phyloP scores from a whole-genome alignment of 2,329 filamentous ascomycete genomes.

The Knoxdaviesia capensis region DNA sequence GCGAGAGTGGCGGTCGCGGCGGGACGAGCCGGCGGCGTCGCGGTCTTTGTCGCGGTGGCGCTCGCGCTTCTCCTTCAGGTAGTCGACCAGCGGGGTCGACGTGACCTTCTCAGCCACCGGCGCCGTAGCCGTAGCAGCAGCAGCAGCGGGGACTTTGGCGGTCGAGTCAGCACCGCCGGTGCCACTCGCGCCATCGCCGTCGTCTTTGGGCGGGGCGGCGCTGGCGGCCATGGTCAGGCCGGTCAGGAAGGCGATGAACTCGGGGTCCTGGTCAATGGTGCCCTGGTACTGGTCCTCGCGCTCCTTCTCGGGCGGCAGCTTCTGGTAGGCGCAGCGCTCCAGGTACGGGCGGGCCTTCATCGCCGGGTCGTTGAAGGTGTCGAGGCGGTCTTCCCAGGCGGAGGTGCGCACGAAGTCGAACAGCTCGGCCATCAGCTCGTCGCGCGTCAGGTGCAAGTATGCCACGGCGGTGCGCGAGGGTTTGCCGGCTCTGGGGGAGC shows the following conservation, averaged over 20 bases:
- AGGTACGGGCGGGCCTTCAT: constrained; percentile 62
- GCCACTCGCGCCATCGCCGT: constrained; percentile 19
- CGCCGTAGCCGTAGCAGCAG: no score
- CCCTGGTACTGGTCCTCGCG: constrained; percentile 72
- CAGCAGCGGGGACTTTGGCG: no score
- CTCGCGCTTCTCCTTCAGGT: constrained; percentile 73
- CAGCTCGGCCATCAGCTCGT: constrained; percentile 44
- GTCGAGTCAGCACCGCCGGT: constrained; percentile 19
- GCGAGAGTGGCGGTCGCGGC: constrained; percentile 32
- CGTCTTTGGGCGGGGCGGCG: constrained; percentile 28
- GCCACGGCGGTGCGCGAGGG: constrained; percentile 61
- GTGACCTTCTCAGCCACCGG: constrained; percentile 49
- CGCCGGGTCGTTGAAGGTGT: constrained; percentile 48
- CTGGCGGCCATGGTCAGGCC: constrained; percentile 45
- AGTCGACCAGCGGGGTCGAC: constrained; percentile 79
- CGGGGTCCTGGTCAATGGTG: constrained; percentile 88
- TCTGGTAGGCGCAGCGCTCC: constrained; percentile 70
- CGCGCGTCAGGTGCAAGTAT: constrained; percentile 63
- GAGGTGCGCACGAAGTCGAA: constrained; percentile 48
- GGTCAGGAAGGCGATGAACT: constrained; percentile 87
- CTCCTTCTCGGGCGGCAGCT: constrained; percentile 53
- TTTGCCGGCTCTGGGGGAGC: constrained; percentile 50
- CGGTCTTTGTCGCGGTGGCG: constrained; percentile 46
- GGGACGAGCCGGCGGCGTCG: constrained; percentile 26
- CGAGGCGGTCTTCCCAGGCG: constrained; percentile 65